Conservation (phyloP, 1,284 basidiomycete genomes). For the Marasmius oreades region DNA sequence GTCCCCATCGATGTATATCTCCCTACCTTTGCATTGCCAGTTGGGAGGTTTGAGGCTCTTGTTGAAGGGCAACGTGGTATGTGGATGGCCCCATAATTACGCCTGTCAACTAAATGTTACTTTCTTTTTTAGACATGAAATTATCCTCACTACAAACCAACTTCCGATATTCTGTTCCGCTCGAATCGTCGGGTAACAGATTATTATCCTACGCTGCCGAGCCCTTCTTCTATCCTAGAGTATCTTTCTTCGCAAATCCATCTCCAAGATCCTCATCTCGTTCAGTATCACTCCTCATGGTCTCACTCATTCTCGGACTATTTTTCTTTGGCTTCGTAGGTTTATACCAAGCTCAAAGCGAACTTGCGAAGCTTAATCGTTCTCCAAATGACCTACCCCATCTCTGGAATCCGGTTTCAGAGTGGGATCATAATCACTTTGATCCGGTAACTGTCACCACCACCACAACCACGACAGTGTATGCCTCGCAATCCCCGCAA, state of each 20-base stretch:
- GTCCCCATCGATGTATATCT: slow-evolving; percentile 47
- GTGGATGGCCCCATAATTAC: slow-evolving; percentile 18
- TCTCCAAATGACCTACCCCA: slow-evolving; percentile 28
- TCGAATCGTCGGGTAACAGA: slow-evolving; percentile 28
- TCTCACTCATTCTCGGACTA: slow-evolving; percentile 26
- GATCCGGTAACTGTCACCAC: slow-evolving; percentile 36
- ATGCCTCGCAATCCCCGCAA: neutral
- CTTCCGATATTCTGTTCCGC: slow-evolving; percentile 40
- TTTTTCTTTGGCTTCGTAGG: slow-evolving; percentile 30
- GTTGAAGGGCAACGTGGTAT: slow-evolving; percentile 52
- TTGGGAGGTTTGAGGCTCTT: slow-evolving; percentile 61
- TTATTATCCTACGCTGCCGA: slow-evolving; percentile 53
- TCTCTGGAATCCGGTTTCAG: slow-evolving; percentile 11
- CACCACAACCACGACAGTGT: slow-evolving; percentile 33
- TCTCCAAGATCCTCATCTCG: slow-evolving; percentile 2
- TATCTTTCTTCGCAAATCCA: slow-evolving; percentile 31
- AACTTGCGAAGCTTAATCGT: slow-evolving; percentile 34
- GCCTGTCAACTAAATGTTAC: slow-evolving; percentile 12
- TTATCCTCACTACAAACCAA: slow-evolving; percentile 43
- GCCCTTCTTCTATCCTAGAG: slow-evolving; percentile 52
- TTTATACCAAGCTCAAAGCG: slow-evolving; percentile 31
- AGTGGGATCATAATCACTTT: slow-evolving; percentile 18
- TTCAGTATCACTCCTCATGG: slow-evolving; percentile 13
- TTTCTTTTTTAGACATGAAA: slow-evolving; percentile 32
- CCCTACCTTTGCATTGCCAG: slow-evolving; percentile 63